A percentile compares a stretch with the other conserved stretches of the same genome.
Conservation (phyloP, 1,139 yeast genomes). For the Scheffersomyces cryptocercus region DNA sequence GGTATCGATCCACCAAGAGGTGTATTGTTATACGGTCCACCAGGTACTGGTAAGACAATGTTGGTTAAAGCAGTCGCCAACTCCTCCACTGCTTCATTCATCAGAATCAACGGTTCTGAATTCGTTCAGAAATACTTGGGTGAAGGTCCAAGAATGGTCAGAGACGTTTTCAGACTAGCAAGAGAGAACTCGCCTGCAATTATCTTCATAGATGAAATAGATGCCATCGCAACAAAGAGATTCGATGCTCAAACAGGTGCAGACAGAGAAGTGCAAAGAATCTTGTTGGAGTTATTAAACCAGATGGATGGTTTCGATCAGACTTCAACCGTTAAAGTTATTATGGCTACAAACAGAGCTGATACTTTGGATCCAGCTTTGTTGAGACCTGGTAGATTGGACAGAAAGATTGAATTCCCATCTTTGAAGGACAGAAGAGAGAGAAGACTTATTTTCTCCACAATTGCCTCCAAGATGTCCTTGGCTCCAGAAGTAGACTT, state of each 20-base stretch:
- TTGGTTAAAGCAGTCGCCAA: constrained; percentile 98
- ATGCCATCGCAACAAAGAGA: constrained; percentile 98
- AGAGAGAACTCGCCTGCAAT: constrained; percentile 97
- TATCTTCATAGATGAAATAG: constrained; percentile 84
- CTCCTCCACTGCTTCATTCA: constrained; percentile 91
- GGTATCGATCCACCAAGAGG: constrained; percentile 99
- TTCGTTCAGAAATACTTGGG: constrained; percentile 98
- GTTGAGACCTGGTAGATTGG: constrained; percentile 97
- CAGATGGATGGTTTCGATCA: constrained; percentile 99
- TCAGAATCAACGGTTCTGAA: constrained; percentile 96
- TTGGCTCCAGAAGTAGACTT: constrained; percentile 97
- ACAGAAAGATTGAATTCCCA: constrained; percentile 97
- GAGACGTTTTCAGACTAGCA: constrained; percentile 96
- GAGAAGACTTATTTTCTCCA: constrained; percentile 91
- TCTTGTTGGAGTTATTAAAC: constrained; percentile 88
- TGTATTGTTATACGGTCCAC: constrained; percentile 95
- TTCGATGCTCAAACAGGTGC: constrained; percentile 99
- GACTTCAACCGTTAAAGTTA: constrained; percentile 90
- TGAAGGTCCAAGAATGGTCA: constrained; percentile 99
- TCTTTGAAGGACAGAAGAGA: constrained; percentile 95
- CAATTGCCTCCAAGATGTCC: constrained; percentile 97
- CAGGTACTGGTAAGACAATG: constrained; percentile 99
- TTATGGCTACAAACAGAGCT: constrained; percentile 99
- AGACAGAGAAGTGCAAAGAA: constrained; percentile 98
- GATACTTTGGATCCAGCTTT: constrained; percentile 97